Evolutionary conservation across 2,329 filamentous ascomycete genomes (phyloP).

Genomic region (Septoria linicola): DNA sequence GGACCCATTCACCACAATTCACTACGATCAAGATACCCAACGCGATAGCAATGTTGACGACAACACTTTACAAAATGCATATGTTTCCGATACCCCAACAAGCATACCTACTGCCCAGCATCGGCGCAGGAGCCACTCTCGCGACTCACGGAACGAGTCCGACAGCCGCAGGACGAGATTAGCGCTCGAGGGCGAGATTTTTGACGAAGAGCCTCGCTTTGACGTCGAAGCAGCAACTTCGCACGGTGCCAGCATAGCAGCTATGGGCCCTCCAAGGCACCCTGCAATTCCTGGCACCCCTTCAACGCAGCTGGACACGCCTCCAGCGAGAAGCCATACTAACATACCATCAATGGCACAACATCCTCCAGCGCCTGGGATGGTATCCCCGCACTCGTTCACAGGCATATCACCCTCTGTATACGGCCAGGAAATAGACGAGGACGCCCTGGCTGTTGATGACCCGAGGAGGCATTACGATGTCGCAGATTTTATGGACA

Average conservation of each 20-base stretch:
- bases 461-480: conserved; percentile 34
- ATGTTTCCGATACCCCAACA: conserved; percentile 8
- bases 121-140: conserved; percentile 17
- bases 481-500: conserved; percentile 34
- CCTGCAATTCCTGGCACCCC: not conserved
- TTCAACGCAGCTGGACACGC: not conserved
- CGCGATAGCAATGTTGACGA: conserved; percentile 3
- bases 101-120: not conserved
- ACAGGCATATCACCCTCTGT: not conserved
- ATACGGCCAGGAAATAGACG: conserved; percentile 21
- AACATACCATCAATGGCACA: not conserved
- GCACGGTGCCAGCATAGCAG: not conserved
- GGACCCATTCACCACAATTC: conserved; percentile 2
- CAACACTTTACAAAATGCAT: not conserved
- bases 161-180: conserved; percentile 28
- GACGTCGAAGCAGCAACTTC: not conserved
- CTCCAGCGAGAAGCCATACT: not conserved
- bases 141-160: conserved; percentile 24
- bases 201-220: conserved; percentile 20
- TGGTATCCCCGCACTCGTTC: not conserved
- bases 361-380: conserved; percentile 1
- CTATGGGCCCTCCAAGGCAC: not conserved
- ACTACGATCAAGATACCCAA: conserved; percentile 11
- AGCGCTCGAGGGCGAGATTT: conserved; percentile 24
- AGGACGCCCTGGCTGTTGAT: conserved; percentile 32